Percentiles rank a stretch among this genome's conserved stretches.
These are phyloP conservation scores for Lepiota brunneoincarnata DNA, from an alignment of 768 basidiomycete genomes.

Conservation along the genomic window DNA sequence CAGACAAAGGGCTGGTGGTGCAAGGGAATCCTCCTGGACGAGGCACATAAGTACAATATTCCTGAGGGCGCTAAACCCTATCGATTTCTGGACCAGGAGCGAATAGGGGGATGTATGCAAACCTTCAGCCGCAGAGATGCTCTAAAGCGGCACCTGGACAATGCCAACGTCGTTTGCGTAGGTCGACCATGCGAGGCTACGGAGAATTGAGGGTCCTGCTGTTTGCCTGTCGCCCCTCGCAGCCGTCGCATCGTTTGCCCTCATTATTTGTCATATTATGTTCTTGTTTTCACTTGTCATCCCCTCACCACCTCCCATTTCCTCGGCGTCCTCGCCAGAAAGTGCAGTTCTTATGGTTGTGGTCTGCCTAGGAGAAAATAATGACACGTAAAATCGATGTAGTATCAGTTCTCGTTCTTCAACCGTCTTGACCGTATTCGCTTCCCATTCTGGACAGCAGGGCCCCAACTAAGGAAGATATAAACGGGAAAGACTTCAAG, in stretches of 20 bases:
- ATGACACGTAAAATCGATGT: conserved; percentile 3
- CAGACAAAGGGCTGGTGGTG: conserved; percentile 33
- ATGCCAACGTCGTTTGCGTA: conserved; percentile 27
- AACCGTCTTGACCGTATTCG: conserved; percentile 64
- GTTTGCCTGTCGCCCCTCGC: background rate
- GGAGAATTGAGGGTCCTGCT: background rate
- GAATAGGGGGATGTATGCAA: conserved; percentile 39
- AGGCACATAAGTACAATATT: conserved; percentile 18
- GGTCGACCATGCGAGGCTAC: conserved; percentile 17
- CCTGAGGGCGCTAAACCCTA: conserved; percentile 22
- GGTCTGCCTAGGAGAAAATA: conserved; percentile 1
- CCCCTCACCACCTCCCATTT: background rate
- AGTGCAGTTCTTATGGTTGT: background rate
- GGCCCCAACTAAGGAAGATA: conserved; percentile 56
- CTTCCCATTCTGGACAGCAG: conserved; percentile 71
- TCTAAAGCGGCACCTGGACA: conserved; percentile 41
- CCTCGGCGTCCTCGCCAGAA: background rate
- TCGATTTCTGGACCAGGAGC: conserved; percentile 24
- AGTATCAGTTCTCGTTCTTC: conserved; percentile 28
- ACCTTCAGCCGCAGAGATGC: conserved; percentile 46
- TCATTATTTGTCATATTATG: background rate
- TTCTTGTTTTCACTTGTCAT: background rate
- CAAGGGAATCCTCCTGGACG: conserved; percentile 32
- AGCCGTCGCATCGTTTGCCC: background rate
- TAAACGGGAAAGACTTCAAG: background rate